Base-by-base conservation (phyloP, 495 filamentous ascomycete genomes). In the Xylaria longipes region DNA sequence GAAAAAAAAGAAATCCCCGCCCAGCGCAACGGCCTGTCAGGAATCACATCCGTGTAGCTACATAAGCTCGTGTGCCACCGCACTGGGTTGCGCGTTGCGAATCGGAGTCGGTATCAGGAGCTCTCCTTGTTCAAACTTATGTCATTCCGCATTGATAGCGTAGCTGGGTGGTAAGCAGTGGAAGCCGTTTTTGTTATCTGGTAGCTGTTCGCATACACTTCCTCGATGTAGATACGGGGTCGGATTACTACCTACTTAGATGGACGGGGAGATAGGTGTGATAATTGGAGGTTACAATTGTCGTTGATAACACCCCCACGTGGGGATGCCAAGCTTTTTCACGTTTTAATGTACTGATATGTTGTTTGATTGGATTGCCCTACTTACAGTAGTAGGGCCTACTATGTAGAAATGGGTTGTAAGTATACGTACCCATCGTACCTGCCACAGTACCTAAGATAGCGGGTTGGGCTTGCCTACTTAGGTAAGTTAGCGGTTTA, bases 41-140 rank as follows among this genome's bases (percentile, higher is more conserved):
- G 31, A 25, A 41, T 57, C 29, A 33, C 29, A 57, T 33, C 25
- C 25, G 50, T 17, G 50, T 60, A 37, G 31, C 57, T 62, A 62
- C 35, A 35, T 62, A 39, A 15, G 12, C 35, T 25, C 1, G 48
- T 27, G 33, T 62, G 33, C 22, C 58, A 62, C 58, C 58, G 22
- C 58, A 62, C 35, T n/a, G n/a, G 58, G 6, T 37, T 37, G 37
- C 17, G 43, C 63, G 41, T 37, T 65, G 9, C 46, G 46, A 52
- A 66, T 66, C 45, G 14, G 43, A 22, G 3, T 22, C 8, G 20
- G 9, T 17, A 25, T 20, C 17, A 20, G 29, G 64, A 39, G 17
- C 33, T 39, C 48, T n/a, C 29, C n/a, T 41, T 22, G 11, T 1
- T 56, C 3, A 11, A 20, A 29, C 22, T 25, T 46, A 46, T 48